Conservation (phyloP, 768 basidiomycete species). For the Mycena olivaceomarginata region DNA sequence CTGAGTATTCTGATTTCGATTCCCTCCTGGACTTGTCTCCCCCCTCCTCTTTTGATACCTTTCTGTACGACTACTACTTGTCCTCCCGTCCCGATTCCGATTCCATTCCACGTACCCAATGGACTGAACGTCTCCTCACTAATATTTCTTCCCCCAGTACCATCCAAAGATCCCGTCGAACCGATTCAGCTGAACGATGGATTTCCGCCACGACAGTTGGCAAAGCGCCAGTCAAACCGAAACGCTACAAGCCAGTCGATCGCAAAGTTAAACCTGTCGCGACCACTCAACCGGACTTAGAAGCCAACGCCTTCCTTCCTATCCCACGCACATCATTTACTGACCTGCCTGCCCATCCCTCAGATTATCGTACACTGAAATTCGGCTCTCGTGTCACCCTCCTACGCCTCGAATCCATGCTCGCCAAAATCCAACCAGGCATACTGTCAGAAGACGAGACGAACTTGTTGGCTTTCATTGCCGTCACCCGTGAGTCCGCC, state of each 20-base stretch:
- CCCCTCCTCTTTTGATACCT: background rate
- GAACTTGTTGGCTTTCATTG: slow-evolving; percentile 40
- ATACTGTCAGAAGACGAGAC: slow-evolving; percentile 38
- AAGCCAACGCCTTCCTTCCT: background rate
- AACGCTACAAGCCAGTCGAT: too few relatives aligned
- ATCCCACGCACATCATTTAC: slow-evolving; percentile 30
- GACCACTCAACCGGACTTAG: too few relatives aligned
- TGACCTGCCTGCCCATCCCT: slow-evolving; percentile 37
- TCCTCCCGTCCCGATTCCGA: background rate
- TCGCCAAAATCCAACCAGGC: slow-evolving; percentile 33
- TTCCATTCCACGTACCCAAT: slow-evolving; percentile 7
- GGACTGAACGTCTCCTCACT: slow-evolving; percentile 24
- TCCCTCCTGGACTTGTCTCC: slow-evolving; percentile 40
- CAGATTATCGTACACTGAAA: slow-evolving; percentile 22
- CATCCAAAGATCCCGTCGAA: too few relatives aligned
- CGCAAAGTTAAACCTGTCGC: too few relatives aligned
- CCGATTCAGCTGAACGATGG: too few relatives aligned
- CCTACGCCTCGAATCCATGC: slow-evolving; percentile 40
- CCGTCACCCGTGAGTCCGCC: slow-evolving; percentile 36
- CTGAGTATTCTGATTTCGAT: slow-evolving; percentile 40
- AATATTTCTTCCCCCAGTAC: background rate
- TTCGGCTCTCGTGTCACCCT: slow-evolving; percentile 29
- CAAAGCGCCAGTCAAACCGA: too few relatives aligned
- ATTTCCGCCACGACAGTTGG: too few relatives aligned
- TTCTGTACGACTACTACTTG: slow-evolving; percentile 13